A percentile compares a stretch with the other conserved stretches of the same genome.
Conservation (phyloP, 306 rosid species). For the Cicer cuneatum region DNA sequence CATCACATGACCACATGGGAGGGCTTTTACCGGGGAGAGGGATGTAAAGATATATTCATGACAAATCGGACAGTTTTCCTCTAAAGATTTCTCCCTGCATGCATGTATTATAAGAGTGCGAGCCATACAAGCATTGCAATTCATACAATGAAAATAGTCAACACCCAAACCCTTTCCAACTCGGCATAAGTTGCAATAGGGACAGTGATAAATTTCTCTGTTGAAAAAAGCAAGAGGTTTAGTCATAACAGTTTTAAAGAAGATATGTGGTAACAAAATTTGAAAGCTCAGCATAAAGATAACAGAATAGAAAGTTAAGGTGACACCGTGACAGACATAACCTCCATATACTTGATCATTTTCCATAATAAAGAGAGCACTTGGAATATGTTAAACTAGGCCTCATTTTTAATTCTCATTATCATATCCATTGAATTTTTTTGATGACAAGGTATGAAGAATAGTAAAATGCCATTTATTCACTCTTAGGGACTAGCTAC, state of each 20-base stretch:
- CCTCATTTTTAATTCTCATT: conserved; percentile 22
- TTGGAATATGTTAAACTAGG: conserved; percentile 16
- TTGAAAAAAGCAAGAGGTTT: conserved; percentile 42
- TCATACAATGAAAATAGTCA: conserved; percentile 96
- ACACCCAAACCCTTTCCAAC: conserved; percentile 94
- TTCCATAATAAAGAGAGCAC: conserved; percentile 22
- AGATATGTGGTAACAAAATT: conserved; percentile 26
- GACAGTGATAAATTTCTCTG: conserved; percentile 98
- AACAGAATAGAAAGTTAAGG: conserved; percentile 12
- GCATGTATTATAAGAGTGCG: conserved; percentile 67
- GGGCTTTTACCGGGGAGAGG: conserved; percentile 76
- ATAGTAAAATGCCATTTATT: conserved; percentile 16
- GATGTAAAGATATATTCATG: conserved; percentile 92
- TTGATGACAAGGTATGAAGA: conserved; percentile 32
- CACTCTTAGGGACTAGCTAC: conserved; percentile 2
- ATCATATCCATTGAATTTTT: conserved; percentile 17
- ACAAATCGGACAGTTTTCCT: conserved; percentile 94
- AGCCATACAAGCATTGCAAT: conserved; percentile 95
- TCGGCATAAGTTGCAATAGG: conserved; percentile 94
- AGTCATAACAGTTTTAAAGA: conserved; percentile 13
- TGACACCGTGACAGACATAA: conserved; percentile 31
- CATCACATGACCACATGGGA: conserved; percentile 93
- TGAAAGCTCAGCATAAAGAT: conserved; percentile 33
- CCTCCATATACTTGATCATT: conserved; percentile 27
- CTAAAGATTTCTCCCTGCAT: conserved; percentile 86